phyloP scores from a whole-genome alignment of 2,329 filamentous ascomycete genomes.

The Apiospora malaysiana region DNA sequence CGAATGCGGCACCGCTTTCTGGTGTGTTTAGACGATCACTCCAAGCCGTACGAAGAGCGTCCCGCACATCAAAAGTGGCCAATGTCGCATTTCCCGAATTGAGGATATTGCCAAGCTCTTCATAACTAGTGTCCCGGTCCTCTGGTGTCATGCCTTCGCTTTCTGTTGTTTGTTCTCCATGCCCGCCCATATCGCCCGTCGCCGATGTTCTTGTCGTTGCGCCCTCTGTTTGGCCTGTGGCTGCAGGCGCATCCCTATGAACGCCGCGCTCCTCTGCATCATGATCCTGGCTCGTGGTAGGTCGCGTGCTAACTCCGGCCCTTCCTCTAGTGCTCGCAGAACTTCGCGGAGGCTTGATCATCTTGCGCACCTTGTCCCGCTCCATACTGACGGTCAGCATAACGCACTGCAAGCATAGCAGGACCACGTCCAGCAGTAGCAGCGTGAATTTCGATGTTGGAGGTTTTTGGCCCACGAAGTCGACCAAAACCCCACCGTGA shows the following conservation, averaged over 20 bases:
- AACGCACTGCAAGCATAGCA: slow-evolving; percentile 64
- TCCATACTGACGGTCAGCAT: slow-evolving; percentile 70
- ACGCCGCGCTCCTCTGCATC: slow-evolving; percentile 64
- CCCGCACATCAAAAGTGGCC: slow-evolving; percentile 58
- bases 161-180: slow-evolving; percentile 20
- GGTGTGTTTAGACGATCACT: slow-evolving; percentile 44
- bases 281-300: slow-evolving; percentile 50
- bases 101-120: slow-evolving; percentile 49
- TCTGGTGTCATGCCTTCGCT: slow-evolving; percentile 36
- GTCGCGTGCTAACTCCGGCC: background rate
- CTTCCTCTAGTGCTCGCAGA: background rate
- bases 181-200: slow-evolving; percentile 31
- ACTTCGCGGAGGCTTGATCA: slow-evolving; percentile 46
- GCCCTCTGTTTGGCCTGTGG: slow-evolving; percentile 32
- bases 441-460: slow-evolving; percentile 63
- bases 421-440: slow-evolving; percentile 59
- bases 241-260: slow-evolving; percentile 43
- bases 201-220: slow-evolving; percentile 51
- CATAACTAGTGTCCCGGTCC: slow-evolving; percentile 34
- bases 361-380: slow-evolving; percentile 60
- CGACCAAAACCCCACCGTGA: slow-evolving; percentile 70
- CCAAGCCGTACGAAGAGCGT: slow-evolving; percentile 54
- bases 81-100: slow-evolving; percentile 61
- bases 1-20: slow-evolving; percentile 55
- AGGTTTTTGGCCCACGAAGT: slow-evolving; percentile 71